phyloP scores from a whole-genome alignment of 2,329 filamentous ascomycete species.

The Lasiodiplodia sp. region DNA sequence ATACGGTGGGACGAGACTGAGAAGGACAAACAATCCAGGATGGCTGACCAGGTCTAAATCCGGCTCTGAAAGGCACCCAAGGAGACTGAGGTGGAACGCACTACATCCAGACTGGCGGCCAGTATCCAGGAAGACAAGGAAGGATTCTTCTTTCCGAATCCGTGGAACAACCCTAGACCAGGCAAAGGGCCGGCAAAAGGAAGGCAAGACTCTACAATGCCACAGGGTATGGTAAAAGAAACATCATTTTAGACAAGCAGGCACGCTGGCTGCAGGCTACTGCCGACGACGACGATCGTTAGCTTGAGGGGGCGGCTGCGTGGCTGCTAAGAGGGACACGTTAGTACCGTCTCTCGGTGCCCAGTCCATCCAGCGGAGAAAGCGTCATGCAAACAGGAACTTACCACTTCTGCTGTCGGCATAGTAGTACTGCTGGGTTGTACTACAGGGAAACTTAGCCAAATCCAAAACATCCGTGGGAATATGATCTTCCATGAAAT shows the following conservation, averaged over 20 bases:
- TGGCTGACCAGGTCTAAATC: slow-evolving; percentile 28
- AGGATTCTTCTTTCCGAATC: slow-evolving; percentile 23
- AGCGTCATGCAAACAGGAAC: slow-evolving; percentile 4
- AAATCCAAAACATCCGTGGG: slow-evolving; percentile 30
- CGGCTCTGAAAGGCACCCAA: slow-evolving; percentile 27
- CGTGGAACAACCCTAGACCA: slow-evolving; percentile 27
- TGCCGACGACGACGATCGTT: slow-evolving; percentile 31
- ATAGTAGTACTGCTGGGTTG: slow-evolving; percentile 30
- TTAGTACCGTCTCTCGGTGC: slow-evolving; percentile 24
- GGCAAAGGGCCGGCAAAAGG: slow-evolving; percentile 22
- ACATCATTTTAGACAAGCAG: slow-evolving; percentile 27
- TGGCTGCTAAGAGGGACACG: slow-evolving; percentile 29
- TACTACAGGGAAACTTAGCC: slow-evolving; percentile 31
- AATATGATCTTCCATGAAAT: slow-evolving; percentile 40
- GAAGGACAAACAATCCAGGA: slow-evolving; percentile 28
- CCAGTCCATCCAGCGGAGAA: slow-evolving; percentile 16
- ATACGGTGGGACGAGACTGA: slow-evolving; percentile 24
- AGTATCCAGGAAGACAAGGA: slow-evolving; percentile 9
- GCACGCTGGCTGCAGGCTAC: slow-evolving; percentile 22
- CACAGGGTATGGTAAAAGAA: slow-evolving; percentile 27
- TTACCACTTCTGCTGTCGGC: slow-evolving; percentile 31
- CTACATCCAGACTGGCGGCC: slow-evolving; percentile 23
- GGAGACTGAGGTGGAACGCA: slow-evolving; percentile 5
- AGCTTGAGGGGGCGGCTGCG: slow-evolving; percentile 30
- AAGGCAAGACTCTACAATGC: slow-evolving; percentile 27